Base-by-base conservation (phyloP, 176 grass and related monocot species). In the Bolboschoenus planiculmis region DNA sequence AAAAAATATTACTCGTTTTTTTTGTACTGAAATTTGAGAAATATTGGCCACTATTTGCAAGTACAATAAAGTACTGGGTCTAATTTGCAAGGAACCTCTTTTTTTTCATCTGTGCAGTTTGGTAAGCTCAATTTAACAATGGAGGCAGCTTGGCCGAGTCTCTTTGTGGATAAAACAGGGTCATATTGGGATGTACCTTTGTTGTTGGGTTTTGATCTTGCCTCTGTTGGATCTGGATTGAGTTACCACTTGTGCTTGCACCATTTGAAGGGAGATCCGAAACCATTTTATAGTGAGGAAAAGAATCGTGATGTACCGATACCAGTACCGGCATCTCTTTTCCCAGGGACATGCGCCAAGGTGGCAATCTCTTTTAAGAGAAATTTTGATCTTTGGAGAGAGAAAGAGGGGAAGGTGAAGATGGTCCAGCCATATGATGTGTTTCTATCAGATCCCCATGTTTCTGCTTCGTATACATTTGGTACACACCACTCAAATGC, bases 401-500 rank as follows among this genome's bases (percentile, higher is more conserved):
- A 90, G 76, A 98, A 95, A 88, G 90, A 88, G 55, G 90, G 91
- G 18, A 98, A 98, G 86, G 76, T 98, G 86, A 98, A 88, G 88
- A 87, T 86, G 36, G 90, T 98, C 47, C 95, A 95, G 84, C 89
- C 92, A 20, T 98, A 95, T 95, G 95, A 98, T 87, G 34, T 77
- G 67, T 91, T 98, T 78, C 79, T 98, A 16, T 98, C 92, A 48
- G 95, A 98, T 46, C 88, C 96, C 68, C 92, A 98, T 88, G 82
- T 87, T 86, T 93, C 92, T 7, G 78, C 86, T 64, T 91, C 92
- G 68, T 86, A 89, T 83, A 93, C 81, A 5, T 55, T 98, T 84
- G 92, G 92, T 95, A 93, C 27, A 31, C 1, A 6, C 23, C 72
- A 44, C 46, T 33, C 27, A 77, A 51, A 20, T 50, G 4, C 72